Evolutionary conservation across 2,329 filamentous ascomycete species (phyloP).

Genomic region (Aspergillus puulaauensis): DNA sequence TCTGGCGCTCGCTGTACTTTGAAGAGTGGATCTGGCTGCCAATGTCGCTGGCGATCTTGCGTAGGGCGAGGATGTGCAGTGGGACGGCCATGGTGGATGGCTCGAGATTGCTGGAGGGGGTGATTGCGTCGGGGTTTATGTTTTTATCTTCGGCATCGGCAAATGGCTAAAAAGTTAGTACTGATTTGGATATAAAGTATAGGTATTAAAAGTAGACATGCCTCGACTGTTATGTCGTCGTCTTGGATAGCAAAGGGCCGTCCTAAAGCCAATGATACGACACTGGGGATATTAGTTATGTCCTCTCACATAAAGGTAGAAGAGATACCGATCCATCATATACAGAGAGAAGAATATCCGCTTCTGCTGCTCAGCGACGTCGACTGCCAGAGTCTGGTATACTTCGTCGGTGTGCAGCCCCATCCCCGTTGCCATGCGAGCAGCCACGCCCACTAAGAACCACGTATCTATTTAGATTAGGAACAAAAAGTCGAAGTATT

Average conservation of each 20-base stretch:
- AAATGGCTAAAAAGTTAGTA: slow-evolving; percentile 34
- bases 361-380: slow-evolving; percentile 40
- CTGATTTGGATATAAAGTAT: not conserved
- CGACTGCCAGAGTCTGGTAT: slow-evolving; percentile 34
- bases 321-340: slow-evolving; percentile 47
- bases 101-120: slow-evolving; percentile 25
- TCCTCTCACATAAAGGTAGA: too few species aligned
- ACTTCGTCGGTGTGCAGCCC: slow-evolving; percentile 41
- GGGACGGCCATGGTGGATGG: slow-evolving; percentile 42
- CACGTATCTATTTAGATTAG: slow-evolving; percentile 40
- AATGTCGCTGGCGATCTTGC: slow-evolving; percentile 45
- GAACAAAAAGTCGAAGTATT: too few species aligned
- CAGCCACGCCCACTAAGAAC: slow-evolving; percentile 48
- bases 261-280: slow-evolving; percentile 47
- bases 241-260: slow-evolving; percentile 49
- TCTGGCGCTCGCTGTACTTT: slow-evolving; percentile 13
- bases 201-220: slow-evolving; percentile 6
- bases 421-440: slow-evolving; percentile 46
- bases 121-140: slow-evolving; percentile 25
- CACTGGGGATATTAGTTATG: slow-evolving; percentile 20
- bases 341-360: slow-evolving; percentile 50
- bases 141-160: slow-evolving; percentile 37
- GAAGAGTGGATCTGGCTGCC: slow-evolving; percentile 38
- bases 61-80: slow-evolving; percentile 43
- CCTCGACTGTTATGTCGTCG: slow-evolving; percentile 46